Evolutionary conservation across 208 protist species (phyloP), one percentile per base, ranked within the genome.

Genomic region (Trypanosoma mega): DNA sequence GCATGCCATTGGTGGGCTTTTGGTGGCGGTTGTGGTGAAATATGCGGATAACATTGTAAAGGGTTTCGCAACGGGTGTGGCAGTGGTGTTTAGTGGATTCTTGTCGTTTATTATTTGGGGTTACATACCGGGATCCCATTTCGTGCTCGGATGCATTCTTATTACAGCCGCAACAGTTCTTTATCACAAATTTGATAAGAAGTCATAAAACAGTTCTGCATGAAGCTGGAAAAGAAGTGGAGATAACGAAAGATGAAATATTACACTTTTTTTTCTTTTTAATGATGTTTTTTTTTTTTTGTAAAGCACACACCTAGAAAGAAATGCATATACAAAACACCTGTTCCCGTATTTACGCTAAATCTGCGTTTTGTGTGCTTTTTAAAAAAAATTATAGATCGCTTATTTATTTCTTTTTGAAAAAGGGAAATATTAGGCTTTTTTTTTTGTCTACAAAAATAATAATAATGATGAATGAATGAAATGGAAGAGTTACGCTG

Each of bases 21-120:
- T 96, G 0, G 84, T 96, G 0, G 86, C 85, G 1, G 63, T 88
- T 20, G 86, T 90, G 6, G 66, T 93, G 51, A 85, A 86, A 58
- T 96, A 96, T 65, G 76, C 90, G 0, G 90, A 96, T 58, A 96
- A 93, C 66, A 87, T 96, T 30, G 26, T 87, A 16, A 96, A 96
- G 59, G 79, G 80, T 3, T 92, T 96, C 49, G 90, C 90, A 12
- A 96, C 84, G 1, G 84, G 80, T 7, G 56, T 91, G 27, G 80
- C 90, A 12, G 80, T 93, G 27, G 60, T 90, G 27, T 54, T 90
- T 21, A 91, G 86, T n/a, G 86, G 77, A 8, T 29, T 86, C 18
- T 61, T 86, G 57, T 80, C 80, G 2, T 72, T 77, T n/a, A 53
- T 74, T 0, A 75, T 85, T 34, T 86, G 78, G 73, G 73, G 73